These are phyloP conservation scores for Xylaria telfairii DNA, from an alignment of 495 filamentous ascomycete species.

Conservation along the genomic window DNA sequence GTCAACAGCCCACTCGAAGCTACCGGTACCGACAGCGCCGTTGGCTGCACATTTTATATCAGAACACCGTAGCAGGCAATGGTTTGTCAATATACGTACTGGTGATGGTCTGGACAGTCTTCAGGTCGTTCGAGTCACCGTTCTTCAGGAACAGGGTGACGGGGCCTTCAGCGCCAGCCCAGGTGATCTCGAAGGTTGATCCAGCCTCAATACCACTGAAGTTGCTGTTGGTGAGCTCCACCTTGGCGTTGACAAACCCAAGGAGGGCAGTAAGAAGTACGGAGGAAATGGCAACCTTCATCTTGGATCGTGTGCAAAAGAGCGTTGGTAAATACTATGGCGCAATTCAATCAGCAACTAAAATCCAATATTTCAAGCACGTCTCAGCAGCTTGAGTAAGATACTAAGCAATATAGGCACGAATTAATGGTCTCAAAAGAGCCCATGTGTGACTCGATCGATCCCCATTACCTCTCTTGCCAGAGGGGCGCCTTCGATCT, in stretches of 20 bases:
- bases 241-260: slow-evolving; percentile 44
- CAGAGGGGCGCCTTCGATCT: not conserved
- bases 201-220: slow-evolving; percentile 44
- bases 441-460: not conserved
- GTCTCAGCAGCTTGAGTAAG: not conserved
- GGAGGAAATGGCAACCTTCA: slow-evolving; percentile 50
- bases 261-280: slow-evolving; percentile 46
- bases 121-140: slow-evolving; percentile 41
- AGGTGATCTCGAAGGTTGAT: slow-evolving; percentile 50
- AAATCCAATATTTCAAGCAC: not conserved
- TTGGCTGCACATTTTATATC: slow-evolving; percentile 33
- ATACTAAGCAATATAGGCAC: not conserved
- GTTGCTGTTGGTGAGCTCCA: slow-evolving; percentile 49
- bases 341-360: not conserved
- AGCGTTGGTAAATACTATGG: slow-evolving; percentile 33
- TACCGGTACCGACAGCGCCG: slow-evolving; percentile 34
- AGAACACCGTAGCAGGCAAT: slow-evolving; percentile 15
- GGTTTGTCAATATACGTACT: slow-evolving; percentile 34
- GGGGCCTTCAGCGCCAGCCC: slow-evolving; percentile 43
- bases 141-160: slow-evolving; percentile 49
- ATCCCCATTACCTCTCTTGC: not conserved
- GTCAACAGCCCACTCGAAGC: slow-evolving; percentile 45
- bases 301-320: slow-evolving; percentile 43
- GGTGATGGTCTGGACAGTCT: slow-evolving; percentile 42
- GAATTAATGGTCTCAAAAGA: not conserved